phyloP scores from a whole-genome alignment of 495 filamentous ascomycete genomes.

The Astrocystis sublimbata region DNA sequence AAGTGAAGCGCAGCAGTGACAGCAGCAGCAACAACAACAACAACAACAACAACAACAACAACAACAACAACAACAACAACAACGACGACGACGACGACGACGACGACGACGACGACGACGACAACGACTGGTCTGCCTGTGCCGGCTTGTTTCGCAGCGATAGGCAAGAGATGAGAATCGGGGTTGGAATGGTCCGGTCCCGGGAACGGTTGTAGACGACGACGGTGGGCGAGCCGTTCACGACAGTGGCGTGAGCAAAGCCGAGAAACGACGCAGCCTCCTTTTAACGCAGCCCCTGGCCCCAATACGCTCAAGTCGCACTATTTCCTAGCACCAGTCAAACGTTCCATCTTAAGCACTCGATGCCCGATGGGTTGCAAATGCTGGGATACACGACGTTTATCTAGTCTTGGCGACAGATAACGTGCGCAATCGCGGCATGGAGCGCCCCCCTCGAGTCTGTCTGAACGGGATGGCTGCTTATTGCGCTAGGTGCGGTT shows the following conservation, averaged over 20 bases:
- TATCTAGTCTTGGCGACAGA: slow-evolving; percentile 8
- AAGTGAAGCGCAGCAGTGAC: neutral
- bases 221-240: neutral
- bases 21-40: neutral
- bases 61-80: neutral
- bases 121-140: neutral
- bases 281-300: slow-evolving; percentile 9
- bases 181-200: neutral
- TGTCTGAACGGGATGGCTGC: neutral
- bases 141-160: neutral
- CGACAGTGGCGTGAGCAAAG: slow-evolving; percentile 1
- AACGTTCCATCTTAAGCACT: neutral
- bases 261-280: neutral
- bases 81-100: neutral
- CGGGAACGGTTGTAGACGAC: neutral
- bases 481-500: slow-evolving; percentile 14
- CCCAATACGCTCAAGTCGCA: neutral
- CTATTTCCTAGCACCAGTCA: slow-evolving; percentile 8
- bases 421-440: slow-evolving; percentile 6
- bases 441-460: neutral
- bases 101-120: too few relatives aligned
- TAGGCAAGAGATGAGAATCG: neutral
- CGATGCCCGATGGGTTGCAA: slow-evolving; percentile 5
- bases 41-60: neutral
- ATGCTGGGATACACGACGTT: neutral